Conservation (phyloP, 306 rosid species). For the Trifolium repens region DNA sequence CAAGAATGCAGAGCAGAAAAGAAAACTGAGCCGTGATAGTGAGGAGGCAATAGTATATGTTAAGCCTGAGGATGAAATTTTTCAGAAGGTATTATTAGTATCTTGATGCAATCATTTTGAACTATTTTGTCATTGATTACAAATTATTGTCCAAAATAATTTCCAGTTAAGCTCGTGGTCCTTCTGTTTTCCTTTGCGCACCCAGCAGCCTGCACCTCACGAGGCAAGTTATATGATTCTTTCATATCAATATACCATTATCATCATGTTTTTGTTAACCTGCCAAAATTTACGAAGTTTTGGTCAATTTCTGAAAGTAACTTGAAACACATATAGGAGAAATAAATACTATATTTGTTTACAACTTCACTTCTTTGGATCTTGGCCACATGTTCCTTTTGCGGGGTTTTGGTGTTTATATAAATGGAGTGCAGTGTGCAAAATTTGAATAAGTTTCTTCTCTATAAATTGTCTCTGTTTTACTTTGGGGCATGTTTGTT, state of each 20-base stretch:
- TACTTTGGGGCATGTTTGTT: neutral
- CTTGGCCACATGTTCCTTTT: slow-evolving; percentile 8
- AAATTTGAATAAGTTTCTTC: slow-evolving; percentile 13
- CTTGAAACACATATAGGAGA: neutral
- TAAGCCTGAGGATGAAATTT: slow-evolving; percentile 86
- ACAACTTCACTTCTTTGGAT: neutral
- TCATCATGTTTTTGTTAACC: neutral
- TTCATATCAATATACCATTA: slow-evolving; percentile 13
- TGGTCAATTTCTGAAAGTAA: slow-evolving; percentile 15
- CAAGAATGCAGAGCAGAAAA: slow-evolving; percentile 54
- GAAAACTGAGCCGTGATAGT: slow-evolving; percentile 38
- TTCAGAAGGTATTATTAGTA: slow-evolving; percentile 68
- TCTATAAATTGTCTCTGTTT: neutral
- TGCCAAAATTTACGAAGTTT: slow-evolving; percentile 27
- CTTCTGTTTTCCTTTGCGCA: slow-evolving; percentile 64
- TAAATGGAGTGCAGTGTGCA: slow-evolving; percentile 7
- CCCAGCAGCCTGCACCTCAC: slow-evolving; percentile 54
- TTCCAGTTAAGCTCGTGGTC: slow-evolving; percentile 82
- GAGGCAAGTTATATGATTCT: slow-evolving; percentile 64
- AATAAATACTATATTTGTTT: slow-evolving; percentile 2
- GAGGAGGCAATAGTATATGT: slow-evolving; percentile 60
- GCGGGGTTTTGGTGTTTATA: slow-evolving; percentile 8
- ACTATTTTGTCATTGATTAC: slow-evolving; percentile 17
- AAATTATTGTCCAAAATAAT: slow-evolving; percentile 42
- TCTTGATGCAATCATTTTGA: neutral